These are phyloP conservation scores for Metschnikowia hibisci DNA, from an alignment of 805 yeast species.

Conservation along the genomic window DNA sequence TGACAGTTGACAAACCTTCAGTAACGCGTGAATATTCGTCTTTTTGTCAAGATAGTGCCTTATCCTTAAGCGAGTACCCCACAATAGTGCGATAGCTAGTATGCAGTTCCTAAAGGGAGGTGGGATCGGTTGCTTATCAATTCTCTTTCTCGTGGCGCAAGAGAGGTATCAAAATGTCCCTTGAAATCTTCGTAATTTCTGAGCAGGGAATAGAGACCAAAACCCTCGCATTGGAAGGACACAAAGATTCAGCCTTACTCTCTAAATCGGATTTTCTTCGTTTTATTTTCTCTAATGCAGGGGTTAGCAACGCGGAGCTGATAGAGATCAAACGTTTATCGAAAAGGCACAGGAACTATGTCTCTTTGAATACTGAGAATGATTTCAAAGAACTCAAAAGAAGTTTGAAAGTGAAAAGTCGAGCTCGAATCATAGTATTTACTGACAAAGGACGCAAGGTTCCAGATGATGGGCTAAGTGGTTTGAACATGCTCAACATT, in stretches of 20 bases:
- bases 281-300: background rate
- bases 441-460: background rate
- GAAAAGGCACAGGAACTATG: constrained; percentile 41
- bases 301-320: background rate
- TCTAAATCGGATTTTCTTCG: background rate
- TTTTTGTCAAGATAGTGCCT: no score
- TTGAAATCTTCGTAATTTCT: background rate
- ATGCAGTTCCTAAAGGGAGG: constrained; percentile 2
- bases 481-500: background rate
- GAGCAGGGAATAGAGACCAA: background rate
- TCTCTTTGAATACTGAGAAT: constrained; percentile 31
- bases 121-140: background rate
- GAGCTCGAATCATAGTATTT: constrained; percentile 29
- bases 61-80: background rate
- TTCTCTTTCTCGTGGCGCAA: background rate
- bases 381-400: constrained; percentile 44
- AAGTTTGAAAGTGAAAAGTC: constrained; percentile 46
- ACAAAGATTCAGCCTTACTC: background rate
- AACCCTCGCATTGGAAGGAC: background rate
- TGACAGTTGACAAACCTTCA: no score
- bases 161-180: background rate
- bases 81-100: background rate
- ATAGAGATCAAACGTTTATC: constrained; percentile 37
- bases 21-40: no score
- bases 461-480: background rate